phyloP scores from a whole-genome alignment of 2,329 filamentous ascomycete species.

The Hypoxylon sp. region DNA sequence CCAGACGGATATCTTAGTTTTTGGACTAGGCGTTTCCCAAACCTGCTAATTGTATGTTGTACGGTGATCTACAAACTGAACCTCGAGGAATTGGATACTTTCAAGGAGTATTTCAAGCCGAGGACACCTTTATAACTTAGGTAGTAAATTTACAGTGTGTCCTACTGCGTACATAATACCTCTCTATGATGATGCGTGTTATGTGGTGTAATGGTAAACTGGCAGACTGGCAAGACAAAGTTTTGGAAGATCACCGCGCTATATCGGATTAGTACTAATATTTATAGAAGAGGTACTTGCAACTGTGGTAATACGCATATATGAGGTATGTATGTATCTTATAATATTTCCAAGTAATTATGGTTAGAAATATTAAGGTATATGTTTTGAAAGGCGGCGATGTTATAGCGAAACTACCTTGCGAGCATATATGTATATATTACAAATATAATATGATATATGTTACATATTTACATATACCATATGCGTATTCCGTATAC shows the following conservation, averaged over 20 bases:
- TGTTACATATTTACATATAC: not conserved
- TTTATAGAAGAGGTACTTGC: not conserved
- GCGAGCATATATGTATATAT: no score
- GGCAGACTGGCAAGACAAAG: not conserved
- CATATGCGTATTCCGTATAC: not conserved
- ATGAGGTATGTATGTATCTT: no score
- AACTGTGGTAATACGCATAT: no score
- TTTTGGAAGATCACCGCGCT: not conserved
- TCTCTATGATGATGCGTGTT: not conserved
- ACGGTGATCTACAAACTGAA: conserved; percentile 77
- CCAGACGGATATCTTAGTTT: conserved; percentile 87
- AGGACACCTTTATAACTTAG: conserved; percentile 49
- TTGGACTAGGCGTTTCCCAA: conserved; percentile 86
- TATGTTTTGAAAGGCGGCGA: no score
- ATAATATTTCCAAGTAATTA: no score
- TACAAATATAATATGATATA: no score
- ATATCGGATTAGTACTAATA: not conserved
- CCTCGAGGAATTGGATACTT: conserved; percentile 75
- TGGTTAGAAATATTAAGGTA: no score
- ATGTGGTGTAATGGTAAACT: not conserved
- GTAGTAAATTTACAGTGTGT: not conserved
- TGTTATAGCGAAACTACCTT: no score
- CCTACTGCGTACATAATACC: not conserved
- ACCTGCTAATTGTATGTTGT: conserved; percentile 83
- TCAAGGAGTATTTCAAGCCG: conserved; percentile 75